Evolutionary conservation across 306 rosid species (phyloP), one percentile per base, ranked within the genome.

Genomic region (Geum urbanum): DNA sequence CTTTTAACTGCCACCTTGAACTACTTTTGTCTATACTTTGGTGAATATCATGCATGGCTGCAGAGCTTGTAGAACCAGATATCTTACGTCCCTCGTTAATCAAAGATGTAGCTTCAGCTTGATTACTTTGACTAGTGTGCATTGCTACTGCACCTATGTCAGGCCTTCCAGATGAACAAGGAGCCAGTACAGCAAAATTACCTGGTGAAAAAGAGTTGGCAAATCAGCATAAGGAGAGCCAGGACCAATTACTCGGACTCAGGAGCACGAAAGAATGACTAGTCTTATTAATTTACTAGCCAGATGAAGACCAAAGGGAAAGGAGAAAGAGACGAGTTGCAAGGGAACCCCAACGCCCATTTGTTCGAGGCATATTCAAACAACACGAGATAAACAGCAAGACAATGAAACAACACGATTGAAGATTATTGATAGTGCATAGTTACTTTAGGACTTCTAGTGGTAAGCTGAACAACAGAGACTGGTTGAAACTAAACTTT

Each of bases 1-100:
- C 88, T 86, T 94, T 94, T 62, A 71, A 82, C 85, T 87, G 96
- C 99, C 97, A 94, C 88, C 88, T 81, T 56, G 99, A 94, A 83
- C 90, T 83, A 73, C 81, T 85, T 79, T 84, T 86, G 69, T 85
- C 92, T 41, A 77, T 78, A 70, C 85, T 78, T 57, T 74, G 83
- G 72, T 75, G 68, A 51, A 83, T 78, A 71, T 71, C 72, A 56
- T 77, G 81, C 75, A 79, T 78, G 41, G 76, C 80, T 54, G 78
- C 88, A 70, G 85, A 82, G 69, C 88, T 86, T 40, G 84, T 80
- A 66, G 78, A 80, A 45, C 89, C 96, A 35, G 83, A 56, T 73
- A 86, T 95, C 69, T 87, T 76, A 16, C 72, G 80, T 55, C 73
- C 77, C 70, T 77, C 88, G 4, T 72, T 87, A 74, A 75, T 81